Percentiles rank a stretch among this genome's conserved stretches.
These are phyloP conservation scores for Carpinus fangiana DNA, from an alignment of 306 rosid genomes.

Conservation along the genomic window DNA sequence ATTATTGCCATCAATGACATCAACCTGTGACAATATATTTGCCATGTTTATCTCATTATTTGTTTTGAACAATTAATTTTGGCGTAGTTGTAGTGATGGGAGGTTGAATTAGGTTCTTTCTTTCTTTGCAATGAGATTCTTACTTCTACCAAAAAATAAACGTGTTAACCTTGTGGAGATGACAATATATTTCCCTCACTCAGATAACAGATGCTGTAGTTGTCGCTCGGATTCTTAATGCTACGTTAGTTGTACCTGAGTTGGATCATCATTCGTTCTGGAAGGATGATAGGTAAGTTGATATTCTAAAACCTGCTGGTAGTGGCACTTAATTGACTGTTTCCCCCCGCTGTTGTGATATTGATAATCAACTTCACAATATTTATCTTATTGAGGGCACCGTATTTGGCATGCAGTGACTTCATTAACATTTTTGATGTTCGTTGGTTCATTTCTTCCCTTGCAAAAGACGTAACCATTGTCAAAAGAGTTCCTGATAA, in stretches of 20 bases:
- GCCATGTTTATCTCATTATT: background rate
- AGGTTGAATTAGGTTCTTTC: conserved; percentile 21
- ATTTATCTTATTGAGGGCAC: conserved; percentile 13
- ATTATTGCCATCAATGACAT: background rate
- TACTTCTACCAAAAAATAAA: background rate
- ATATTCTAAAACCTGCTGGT: conserved; percentile 6
- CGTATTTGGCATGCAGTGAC: conserved; percentile 57
- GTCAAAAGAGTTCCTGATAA: conserved; percentile 91
- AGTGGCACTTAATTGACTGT: conserved; percentile 2
- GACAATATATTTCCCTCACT: conserved; percentile 28
- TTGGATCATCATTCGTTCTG: conserved; percentile 93
- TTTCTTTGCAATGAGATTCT: background rate
- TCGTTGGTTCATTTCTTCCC: conserved; percentile 83
- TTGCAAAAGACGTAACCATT: conserved; percentile 80
- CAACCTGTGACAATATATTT: background rate
- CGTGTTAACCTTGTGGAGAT: conserved; percentile 26
- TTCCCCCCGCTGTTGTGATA: conserved; percentile 10
- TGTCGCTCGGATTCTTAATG: conserved; percentile 94
- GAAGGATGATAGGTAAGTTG: conserved; percentile 85
- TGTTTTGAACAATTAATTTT: conserved; percentile 1
- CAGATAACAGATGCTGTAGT: conserved; percentile 99
- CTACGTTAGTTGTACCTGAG: conserved; percentile 93
- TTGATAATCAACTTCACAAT: conserved; percentile 19
- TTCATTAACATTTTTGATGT: conserved; percentile 81
- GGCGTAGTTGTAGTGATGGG: conserved; percentile 14